phyloP scores from a whole-genome alignment of 2,329 filamentous ascomycete genomes.

The Cytospora piceicola region DNA sequence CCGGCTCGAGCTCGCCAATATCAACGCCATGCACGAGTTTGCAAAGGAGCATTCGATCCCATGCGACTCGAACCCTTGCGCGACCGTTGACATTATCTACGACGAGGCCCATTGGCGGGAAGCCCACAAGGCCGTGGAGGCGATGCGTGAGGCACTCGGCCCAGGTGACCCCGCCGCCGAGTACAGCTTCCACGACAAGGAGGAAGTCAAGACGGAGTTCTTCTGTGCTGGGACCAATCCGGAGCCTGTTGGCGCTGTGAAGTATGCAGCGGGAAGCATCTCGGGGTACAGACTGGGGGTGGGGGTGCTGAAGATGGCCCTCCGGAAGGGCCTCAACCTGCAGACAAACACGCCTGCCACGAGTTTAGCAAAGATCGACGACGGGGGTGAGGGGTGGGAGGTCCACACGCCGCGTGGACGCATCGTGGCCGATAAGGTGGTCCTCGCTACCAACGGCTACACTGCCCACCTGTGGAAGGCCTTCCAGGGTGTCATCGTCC shows the following conservation, averaged over 20 bases:
- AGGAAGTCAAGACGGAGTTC: constrained; percentile 21
- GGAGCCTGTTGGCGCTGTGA: constrained; percentile 50
- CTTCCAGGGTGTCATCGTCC: constrained; percentile 53
- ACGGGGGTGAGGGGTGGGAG: constrained; percentile 40
- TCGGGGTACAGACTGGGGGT: constrained; percentile 45
- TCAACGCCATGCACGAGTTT: constrained; percentile 59
- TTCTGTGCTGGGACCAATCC: constrained; percentile 34
- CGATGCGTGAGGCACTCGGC: constrained; percentile 51
- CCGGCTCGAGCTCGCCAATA: constrained; percentile 55
- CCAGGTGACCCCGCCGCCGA: constrained; percentile 43
- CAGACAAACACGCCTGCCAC: constrained; percentile 56
- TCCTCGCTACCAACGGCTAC: constrained; percentile 60
- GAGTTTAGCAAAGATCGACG: constrained; percentile 29
- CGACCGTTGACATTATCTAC: constrained; percentile 63
- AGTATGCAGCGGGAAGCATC: constrained; percentile 50
- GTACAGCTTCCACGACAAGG: constrained; percentile 45
- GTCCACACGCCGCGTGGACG: constrained; percentile 49
- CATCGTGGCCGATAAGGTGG: constrained; percentile 47
- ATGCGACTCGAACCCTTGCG: constrained; percentile 54
- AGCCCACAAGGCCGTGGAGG: constrained; percentile 45
- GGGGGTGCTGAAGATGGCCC: constrained; percentile 50
- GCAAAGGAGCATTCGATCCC: constrained; percentile 51
- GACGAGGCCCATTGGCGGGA: constrained; percentile 48
- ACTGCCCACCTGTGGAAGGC: constrained; percentile 48
- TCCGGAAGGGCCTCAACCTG: constrained; percentile 51